Base-by-base conservation (phyloP, 2,329 filamentous ascomycete species). In the Blastomyces parvus region DNA sequence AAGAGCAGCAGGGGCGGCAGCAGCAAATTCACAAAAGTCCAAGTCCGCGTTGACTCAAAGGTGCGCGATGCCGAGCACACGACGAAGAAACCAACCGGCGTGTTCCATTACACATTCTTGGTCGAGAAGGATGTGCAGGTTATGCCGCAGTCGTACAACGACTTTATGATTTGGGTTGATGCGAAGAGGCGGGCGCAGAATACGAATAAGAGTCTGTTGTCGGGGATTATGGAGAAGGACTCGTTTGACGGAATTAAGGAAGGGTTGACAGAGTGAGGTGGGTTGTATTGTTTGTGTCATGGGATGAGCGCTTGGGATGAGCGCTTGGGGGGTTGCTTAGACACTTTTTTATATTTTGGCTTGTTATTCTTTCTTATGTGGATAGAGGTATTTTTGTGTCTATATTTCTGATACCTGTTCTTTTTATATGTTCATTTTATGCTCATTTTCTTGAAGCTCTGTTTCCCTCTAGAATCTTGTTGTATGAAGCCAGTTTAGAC, bases 91-190 rank as follows among this genome's bases (percentile, higher is more conserved):
- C 83, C 86, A 2, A 90, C 88, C 0, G 88, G 88, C 4, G 86
- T 88, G 69, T 90, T 91, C 77, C 88, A 89, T 69, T 90, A 90
- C 71, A 90, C 88, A 0, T 89, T 89, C 71, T 79, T 82, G 62
- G 85, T 89, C 1, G 82, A 86, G 62, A 83, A 81, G 69, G 82
- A 87, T 68, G 79, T 89, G 56, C 82, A 84, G 69, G 83, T 89
- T 25, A 84, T 89, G 78, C 87, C 87, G 3, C 78, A 81, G 71
- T 83, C 79, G 14, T 87, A 87, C 68, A 79, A 80, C 0, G 84
- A 87, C 67, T 86, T 85, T 66, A 87, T 87, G 84, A 79, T 84
- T 72, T 87, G 85, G 72, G 78, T 86, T 19, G 84, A 86, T 76
- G 84, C 84, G 6, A 74, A 83, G 59, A 75, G 85, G 66, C 74